phyloP scores from a whole-genome alignment of 345 rosid species.

The Aurinia saxatilis region DNA sequence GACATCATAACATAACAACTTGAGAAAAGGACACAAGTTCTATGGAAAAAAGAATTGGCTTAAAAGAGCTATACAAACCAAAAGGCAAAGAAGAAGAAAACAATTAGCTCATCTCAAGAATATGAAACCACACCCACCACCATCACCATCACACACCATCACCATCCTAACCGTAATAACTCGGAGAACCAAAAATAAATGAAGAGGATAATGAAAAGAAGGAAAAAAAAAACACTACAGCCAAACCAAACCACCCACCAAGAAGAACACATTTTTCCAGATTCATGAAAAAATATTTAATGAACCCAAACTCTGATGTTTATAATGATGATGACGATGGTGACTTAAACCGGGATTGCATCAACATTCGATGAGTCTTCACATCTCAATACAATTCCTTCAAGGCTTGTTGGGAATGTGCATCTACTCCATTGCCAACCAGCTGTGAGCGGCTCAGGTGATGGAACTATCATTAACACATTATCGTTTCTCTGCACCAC shows the following conservation, averaged over 20 bases:
- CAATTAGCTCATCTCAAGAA: constrained; percentile 26
- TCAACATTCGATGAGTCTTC: constrained; percentile 88
- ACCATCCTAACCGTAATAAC: constrained; percentile 4
- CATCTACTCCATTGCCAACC: constrained; percentile 90
- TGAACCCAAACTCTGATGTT: constrained; percentile 16
- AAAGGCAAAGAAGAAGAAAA: constrained; percentile 12
- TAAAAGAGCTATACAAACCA: constrained; percentile 32
- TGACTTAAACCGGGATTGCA: constrained; percentile 79
- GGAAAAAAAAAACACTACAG: constrained; percentile 14
- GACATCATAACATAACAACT: not conserved
- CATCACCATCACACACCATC: not conserved
- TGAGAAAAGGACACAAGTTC: constrained; percentile 3
- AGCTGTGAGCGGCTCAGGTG: constrained; percentile 74
- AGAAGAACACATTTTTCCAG: constrained; percentile 6
- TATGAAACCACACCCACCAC: constrained; percentile 12
- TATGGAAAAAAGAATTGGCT: constrained; percentile 8
- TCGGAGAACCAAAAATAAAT: constrained; percentile 1
- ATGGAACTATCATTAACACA: constrained; percentile 94
- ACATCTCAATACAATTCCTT: constrained; percentile 89
- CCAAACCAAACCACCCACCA: constrained; percentile 16
- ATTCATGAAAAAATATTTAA: constrained; percentile 22
- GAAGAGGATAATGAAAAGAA: constrained; percentile 1
- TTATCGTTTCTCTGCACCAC: constrained; percentile 93
- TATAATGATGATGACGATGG: not conserved
- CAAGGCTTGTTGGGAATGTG: constrained; percentile 79